Base-by-base conservation (phyloP, 2,329 filamentous ascomycete genomes). In the Penicillium italicum region DNA sequence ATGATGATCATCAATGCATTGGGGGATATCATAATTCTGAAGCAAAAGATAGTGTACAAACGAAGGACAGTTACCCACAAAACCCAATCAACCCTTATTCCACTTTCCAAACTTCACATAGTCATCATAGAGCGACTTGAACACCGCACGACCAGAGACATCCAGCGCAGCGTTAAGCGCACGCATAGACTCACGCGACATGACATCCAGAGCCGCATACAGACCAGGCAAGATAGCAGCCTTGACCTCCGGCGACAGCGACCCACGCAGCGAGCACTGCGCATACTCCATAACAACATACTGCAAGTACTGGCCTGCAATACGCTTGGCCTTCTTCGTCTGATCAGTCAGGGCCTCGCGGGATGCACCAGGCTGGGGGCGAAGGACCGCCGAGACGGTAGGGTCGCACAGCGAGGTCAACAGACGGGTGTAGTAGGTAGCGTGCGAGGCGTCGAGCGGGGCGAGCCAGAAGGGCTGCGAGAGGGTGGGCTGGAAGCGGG, bases 361-460 rank as follows among this genome's bases (percentile, higher is more conserved):
- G 8, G 76, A 74, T 18, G 66, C 61, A 4, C 68, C 66, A 5
- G 64, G 57, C 26, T 70, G 69, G 7, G 69, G 68, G 16, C 69
- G 67, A 14, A 78, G 73, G 5, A 84, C 79, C 1, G 81, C 78
- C 0, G 81, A 82, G 43, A 82, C 78, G 0, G 84, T 83, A 0
- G 85, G 85, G 50, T 84, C 82, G 72, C 82, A 85, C 48, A 87
- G 78, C 0, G 82, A 79, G n/a, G 80, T 80, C 22, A 87, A 76
- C 9, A 86, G 71, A 10, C 82, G 79, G 1, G 81, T 77, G 61
- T 80, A 83, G 38, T 78, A 74, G 1, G 74, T 69, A 2, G 79
- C 80, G 55, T 81, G 80, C 18, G 74, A 70, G 16, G 73, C 63
- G 10, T 70, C 68, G 28, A 78, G 72, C 6, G 66, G 66, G 11